Conservation (phyloP, 352 stramenopile species). For the Globisporangium acanthophoron region DNA sequence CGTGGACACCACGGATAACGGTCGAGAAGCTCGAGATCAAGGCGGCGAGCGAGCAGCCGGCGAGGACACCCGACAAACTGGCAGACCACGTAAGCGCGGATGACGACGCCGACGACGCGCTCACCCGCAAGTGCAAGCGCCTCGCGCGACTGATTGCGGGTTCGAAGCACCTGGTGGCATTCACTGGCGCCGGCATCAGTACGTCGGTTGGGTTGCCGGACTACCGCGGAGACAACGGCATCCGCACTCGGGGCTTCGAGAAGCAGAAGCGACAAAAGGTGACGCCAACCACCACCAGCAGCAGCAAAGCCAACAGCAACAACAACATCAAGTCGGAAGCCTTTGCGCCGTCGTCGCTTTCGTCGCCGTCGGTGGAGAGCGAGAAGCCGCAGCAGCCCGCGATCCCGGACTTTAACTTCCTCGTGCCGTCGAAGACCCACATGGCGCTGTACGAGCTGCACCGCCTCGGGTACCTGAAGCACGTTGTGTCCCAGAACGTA, state of each 20-base stretch:
- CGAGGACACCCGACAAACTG: not conserved
- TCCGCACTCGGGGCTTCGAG: constrained; percentile 61
- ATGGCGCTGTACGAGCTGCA: constrained; percentile 80
- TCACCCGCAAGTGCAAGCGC: constrained; percentile 54
- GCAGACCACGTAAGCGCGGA: not conserved
- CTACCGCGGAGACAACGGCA: constrained; percentile 77
- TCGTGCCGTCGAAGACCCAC: constrained; percentile 74
- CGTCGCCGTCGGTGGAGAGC: constrained; percentile 8
- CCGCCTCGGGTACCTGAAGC: constrained; percentile 61
- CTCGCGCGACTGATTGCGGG: constrained; percentile 52
- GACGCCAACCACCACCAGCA: not conserved
- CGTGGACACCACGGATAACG: constrained; percentile 6
- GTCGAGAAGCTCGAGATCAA: constrained; percentile 12
- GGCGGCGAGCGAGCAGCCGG: constrained; percentile 1
- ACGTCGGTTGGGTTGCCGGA: constrained; percentile 75
- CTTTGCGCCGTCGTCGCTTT: not conserved
- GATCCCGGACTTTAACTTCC: constrained; percentile 58
- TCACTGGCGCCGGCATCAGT: constrained; percentile 77
- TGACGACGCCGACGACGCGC: constrained; percentile 10
- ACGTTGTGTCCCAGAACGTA: constrained; percentile 81
- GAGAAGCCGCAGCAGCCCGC: constrained; percentile 9
- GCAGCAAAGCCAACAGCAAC: not conserved
- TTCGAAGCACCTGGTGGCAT: constrained; percentile 69
- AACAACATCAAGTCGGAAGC: not conserved
- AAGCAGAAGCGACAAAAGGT: constrained; percentile 16